A percentile compares a stretch with the other conserved stretches of the same genome.
Evolutionary conservation across 441 rosid genomes (phyloP).

Genomic region (Adansonia gregorii): DNA sequence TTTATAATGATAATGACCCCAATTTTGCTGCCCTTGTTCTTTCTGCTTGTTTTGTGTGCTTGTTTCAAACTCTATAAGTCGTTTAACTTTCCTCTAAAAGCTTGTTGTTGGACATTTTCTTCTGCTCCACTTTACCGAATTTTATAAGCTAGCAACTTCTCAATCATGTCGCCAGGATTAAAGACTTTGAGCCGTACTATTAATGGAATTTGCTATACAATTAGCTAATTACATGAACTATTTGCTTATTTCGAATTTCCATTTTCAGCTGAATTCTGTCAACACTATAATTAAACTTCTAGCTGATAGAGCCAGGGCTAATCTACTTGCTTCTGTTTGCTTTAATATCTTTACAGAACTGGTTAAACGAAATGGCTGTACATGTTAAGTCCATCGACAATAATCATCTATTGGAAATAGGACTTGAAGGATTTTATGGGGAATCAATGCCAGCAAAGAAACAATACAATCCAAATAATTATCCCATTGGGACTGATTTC

Average conservation of each 20-base stretch:
- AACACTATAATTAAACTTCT: not conserved
- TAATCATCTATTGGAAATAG: conserved; percentile 44
- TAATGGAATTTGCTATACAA: not conserved
- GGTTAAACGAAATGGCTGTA: conserved; percentile 53
- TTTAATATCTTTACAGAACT: conserved; percentile 30
- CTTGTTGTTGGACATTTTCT: not conserved
- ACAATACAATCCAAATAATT: conserved; percentile 37
- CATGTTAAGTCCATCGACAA: conserved; percentile 48
- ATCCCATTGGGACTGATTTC: conserved; percentile 46
- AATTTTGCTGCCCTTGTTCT: not conserved
- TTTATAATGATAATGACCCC: not conserved
- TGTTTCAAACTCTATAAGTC: not conserved
- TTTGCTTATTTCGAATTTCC: not conserved
- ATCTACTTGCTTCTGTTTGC: not conserved
- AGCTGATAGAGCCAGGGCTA: not conserved
- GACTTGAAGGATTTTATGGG: conserved; percentile 59
- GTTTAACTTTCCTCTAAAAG: not conserved
- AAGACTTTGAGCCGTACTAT: not conserved
- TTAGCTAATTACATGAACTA: not conserved
- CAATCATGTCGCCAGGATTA: not conserved
- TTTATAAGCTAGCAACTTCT: not conserved
- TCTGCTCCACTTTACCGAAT: not conserved
- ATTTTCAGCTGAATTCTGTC: not conserved
- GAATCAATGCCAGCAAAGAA: conserved; percentile 39
- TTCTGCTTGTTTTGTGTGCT: conserved; percentile 4